These are phyloP conservation scores for Russula emetica DNA, from an alignment of 768 basidiomycete genomes.

Conservation along the genomic window DNA sequence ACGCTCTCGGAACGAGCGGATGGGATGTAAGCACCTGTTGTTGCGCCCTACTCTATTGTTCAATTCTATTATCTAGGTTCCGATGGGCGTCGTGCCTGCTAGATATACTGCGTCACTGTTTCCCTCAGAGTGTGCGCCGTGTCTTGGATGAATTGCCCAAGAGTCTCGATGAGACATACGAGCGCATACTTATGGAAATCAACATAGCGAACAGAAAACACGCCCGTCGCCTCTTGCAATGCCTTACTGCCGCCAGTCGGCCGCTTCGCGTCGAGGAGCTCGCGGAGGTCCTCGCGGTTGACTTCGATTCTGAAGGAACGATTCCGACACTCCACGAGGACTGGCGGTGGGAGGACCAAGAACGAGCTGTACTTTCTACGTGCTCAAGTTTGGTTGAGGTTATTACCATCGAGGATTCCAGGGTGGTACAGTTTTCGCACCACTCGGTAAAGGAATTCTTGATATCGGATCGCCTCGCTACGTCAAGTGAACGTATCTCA, in stretches of 20 bases:
- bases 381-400: constrained; percentile 4
- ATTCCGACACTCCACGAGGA: not conserved
- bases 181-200: too few relatives aligned
- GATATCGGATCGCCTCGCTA: not conserved
- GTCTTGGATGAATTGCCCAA: too few relatives aligned
- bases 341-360: constrained; percentile 4
- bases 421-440: constrained; percentile 7
- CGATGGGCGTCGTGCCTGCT: too few relatives aligned
- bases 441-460: constrained; percentile 8
- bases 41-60: not conserved
- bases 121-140: too few relatives aligned
- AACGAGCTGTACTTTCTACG: not conserved
- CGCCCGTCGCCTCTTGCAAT: constrained; percentile 7
- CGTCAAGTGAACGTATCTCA: not conserved
- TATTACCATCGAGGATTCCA: not conserved
- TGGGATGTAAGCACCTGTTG: constrained; percentile 2
- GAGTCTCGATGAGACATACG: too few relatives aligned
- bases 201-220: too few relatives aligned
- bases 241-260: not conserved
- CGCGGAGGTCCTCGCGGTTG: constrained; percentile 7
- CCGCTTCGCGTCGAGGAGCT: constrained; percentile 12
- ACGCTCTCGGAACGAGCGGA: not conserved
- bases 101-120: too few relatives aligned
- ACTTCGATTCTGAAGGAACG: not conserved
- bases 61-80: too few relatives aligned